Conservation (phyloP, 1,284 basidiomycete genomes). For the Ganoderma multipileum region DNA sequence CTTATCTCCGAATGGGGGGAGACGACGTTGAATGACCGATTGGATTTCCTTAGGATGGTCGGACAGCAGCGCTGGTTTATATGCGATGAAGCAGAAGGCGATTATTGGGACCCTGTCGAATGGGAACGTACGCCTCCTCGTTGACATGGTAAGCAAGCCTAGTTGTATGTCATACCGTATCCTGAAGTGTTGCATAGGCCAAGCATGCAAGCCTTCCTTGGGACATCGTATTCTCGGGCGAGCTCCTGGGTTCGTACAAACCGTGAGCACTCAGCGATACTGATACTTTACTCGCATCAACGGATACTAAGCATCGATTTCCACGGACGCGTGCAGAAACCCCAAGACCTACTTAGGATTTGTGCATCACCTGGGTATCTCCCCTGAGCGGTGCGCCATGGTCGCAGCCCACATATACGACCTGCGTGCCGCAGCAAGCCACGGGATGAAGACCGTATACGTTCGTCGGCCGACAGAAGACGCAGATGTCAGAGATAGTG, state of each 20-base stretch:
- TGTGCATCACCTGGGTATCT: constrained; percentile 55
- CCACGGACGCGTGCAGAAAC: constrained; percentile 45
- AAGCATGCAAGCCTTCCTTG: constrained; percentile 65
- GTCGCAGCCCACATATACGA: constrained; percentile 70
- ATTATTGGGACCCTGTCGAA: constrained; percentile 66
- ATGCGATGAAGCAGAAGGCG: constrained; percentile 54
- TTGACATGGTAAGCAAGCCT: constrained; percentile 57
- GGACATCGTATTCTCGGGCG: constrained; percentile 66
- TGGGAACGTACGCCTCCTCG: constrained; percentile 63
- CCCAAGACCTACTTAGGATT: constrained; percentile 59
- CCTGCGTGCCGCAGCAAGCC: constrained; percentile 55
- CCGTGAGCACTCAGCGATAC: constrained; percentile 53
- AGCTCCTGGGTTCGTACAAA: constrained; percentile 67
- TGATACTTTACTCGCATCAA: too few species aligned
- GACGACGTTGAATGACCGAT: too few species aligned
- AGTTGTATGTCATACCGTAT: neutral
- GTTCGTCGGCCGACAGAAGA: constrained; percentile 58
- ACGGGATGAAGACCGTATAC: constrained; percentile 65
- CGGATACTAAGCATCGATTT: too few species aligned
- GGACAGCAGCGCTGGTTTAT: constrained; percentile 56
- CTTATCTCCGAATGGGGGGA: neutral
- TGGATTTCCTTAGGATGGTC: constrained; percentile 55
- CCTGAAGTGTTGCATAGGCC: constrained; percentile 46
- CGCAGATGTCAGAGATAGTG: constrained; percentile 31
- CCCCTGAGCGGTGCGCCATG: constrained; percentile 61